Conservation (phyloP, 495 filamentous ascomycete genomes). For the Glutinoglossum americanum region DNA sequence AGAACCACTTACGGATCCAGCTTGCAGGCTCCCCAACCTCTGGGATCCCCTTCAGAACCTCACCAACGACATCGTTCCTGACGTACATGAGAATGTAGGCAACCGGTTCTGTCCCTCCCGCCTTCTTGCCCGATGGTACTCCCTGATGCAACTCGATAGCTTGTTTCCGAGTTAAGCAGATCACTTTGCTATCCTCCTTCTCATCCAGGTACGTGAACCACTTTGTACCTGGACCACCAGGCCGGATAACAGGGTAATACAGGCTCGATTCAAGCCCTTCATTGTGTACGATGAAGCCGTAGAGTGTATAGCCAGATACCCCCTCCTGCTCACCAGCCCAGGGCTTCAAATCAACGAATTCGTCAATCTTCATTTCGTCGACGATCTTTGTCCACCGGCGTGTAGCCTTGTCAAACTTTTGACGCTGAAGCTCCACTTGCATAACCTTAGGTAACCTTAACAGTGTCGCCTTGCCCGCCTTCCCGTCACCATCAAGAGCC, state of each 20-base stretch:
- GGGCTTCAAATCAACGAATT: conserved; percentile 25
- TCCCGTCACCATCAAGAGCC: conserved; percentile 5
- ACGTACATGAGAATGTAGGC: conserved; percentile 40
- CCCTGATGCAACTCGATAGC: conserved; percentile 24
- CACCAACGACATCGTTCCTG: conserved; percentile 25
- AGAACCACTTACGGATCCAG: conserved; percentile 5
- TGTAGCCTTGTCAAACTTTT: conserved; percentile 27
- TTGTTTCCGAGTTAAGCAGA: conserved; percentile 33
- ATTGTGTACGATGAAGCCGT: conserved; percentile 39
- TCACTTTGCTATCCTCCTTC: conserved; percentile 29
- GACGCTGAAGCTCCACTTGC: conserved; percentile 36
- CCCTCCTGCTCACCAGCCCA: conserved; percentile 16
- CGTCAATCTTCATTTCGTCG: conserved; percentile 32
- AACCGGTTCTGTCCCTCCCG: conserved; percentile 30
- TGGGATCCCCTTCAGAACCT: conserved; percentile 1
- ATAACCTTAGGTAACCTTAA: conserved; percentile 22
- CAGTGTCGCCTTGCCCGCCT: background rate
- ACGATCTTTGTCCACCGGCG: conserved; percentile 37
- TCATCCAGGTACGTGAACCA: conserved; percentile 41
- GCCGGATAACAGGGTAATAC: conserved; percentile 39
- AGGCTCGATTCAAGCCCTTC: conserved; percentile 37
- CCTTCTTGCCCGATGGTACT: conserved; percentile 11
- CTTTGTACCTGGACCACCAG: conserved; percentile 29
- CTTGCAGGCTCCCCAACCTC: background rate
- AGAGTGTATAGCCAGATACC: conserved; percentile 29